These are phyloP conservation scores for Fonsecaea multimorphosa DNA, from an alignment of 2,329 filamentous ascomycete species.

Conservation along the genomic window DNA sequence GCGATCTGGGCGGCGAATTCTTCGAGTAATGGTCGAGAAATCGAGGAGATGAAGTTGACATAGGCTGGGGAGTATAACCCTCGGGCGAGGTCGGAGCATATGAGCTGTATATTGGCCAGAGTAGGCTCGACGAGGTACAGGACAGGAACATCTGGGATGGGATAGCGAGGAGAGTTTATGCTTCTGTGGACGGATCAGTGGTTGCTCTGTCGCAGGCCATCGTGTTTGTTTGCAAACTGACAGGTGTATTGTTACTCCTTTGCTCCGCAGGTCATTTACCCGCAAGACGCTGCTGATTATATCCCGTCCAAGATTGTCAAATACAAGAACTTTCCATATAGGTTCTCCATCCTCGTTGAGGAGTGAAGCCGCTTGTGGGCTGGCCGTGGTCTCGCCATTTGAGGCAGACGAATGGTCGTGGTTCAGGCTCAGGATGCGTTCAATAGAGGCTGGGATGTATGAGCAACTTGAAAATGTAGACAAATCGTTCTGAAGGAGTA, in stretches of 20 bases:
- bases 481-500: slow-evolving; percentile 36
- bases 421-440: slow-evolving; percentile 95
- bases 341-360: slow-evolving; percentile 80
- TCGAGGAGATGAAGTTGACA: slow-evolving; percentile 94
- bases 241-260: slow-evolving; percentile 98
- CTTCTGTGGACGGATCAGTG: slow-evolving; percentile 61
- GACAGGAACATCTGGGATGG: slow-evolving; percentile 94
- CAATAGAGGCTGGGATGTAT: slow-evolving; percentile 73
- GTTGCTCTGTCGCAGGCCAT: not conserved
- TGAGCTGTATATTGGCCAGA: slow-evolving; percentile 75
- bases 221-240: slow-evolving; percentile 53
- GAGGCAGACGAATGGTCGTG: slow-evolving; percentile 55
- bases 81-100: slow-evolving; percentile 83
- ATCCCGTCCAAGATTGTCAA: slow-evolving; percentile 89
- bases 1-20: slow-evolving; percentile 92
- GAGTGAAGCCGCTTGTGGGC: slow-evolving; percentile 71
- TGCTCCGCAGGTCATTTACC: slow-evolving; percentile 87
- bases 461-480: slow-evolving; percentile 32
- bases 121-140: slow-evolving; percentile 96
- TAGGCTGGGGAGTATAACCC: slow-evolving; percentile 92
- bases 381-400: slow-evolving; percentile 46
- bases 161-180: slow-evolving; percentile 78
- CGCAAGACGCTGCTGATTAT: slow-evolving; percentile 95
- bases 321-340: slow-evolving; percentile 97
- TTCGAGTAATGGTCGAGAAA: slow-evolving; percentile 87